Evolutionary conservation across 257 asterid species (phyloP).

Genomic region (Solanum etuberosum): DNA sequence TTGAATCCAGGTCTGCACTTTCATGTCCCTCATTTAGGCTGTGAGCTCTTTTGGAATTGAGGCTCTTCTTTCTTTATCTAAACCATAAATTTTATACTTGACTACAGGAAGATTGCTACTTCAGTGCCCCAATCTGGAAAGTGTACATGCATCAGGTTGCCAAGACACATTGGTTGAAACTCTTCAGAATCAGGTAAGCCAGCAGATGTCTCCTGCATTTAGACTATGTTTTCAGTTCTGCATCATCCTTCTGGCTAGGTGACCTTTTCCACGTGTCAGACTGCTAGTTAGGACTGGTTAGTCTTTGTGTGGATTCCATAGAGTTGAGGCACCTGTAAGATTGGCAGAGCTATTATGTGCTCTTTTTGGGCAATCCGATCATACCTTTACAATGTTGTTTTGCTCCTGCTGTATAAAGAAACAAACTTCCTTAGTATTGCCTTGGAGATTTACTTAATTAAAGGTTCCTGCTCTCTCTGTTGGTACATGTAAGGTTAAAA

Average conservation of each 20-base stretch:
- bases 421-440: background rate
- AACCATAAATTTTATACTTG: background rate
- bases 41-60: background rate
- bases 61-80: background rate
- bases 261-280: background rate
- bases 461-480: background rate
- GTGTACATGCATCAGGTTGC: constrained; percentile 77
- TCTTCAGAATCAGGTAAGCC: constrained; percentile 67
- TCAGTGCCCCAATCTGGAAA: constrained; percentile 74
- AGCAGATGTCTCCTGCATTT: background rate
- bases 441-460: background rate
- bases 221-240: background rate
- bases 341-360: background rate
- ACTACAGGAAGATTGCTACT: constrained; percentile 71
- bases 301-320: background rate
- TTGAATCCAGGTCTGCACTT: constrained; percentile 65
- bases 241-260: background rate
- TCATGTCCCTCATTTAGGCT: background rate
- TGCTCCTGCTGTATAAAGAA: background rate
- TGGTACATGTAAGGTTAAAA: background rate
- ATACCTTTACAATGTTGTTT: background rate
- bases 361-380: background rate
- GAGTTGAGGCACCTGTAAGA: background rate
- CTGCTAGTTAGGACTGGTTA: background rate
- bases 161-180: constrained; percentile 49